Evolutionary conservation across 208 protist genomes (phyloP).

Genomic region (Trypanosomatidae sp.): DNA sequence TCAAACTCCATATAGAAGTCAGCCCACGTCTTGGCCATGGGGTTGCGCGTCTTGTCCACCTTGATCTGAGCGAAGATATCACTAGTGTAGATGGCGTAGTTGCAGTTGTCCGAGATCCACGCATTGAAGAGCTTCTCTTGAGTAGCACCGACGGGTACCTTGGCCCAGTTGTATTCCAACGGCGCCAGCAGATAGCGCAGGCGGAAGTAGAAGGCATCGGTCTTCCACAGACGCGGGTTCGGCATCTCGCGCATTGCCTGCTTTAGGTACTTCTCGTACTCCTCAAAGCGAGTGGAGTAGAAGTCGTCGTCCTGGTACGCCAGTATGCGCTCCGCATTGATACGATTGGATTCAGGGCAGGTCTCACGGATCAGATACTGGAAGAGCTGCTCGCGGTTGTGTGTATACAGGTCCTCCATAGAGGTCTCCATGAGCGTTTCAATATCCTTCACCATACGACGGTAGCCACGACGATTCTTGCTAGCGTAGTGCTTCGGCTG

Average conservation of each 20-base stretch:
- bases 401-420: constrained; percentile 91
- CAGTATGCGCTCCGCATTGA: constrained; percentile 81
- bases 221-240: constrained; percentile 90
- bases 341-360: constrained; percentile 85
- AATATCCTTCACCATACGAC: constrained; percentile 89
- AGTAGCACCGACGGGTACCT: constrained; percentile 65
- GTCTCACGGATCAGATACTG: constrained; percentile 89
- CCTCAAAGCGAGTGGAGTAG: constrained; percentile 88
- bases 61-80: constrained; percentile 58
- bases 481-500: constrained; percentile 90
- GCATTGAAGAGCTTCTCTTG: constrained; percentile 87
- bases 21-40: constrained; percentile 85
- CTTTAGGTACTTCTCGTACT: constrained; percentile 89
- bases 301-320: constrained; percentile 90
- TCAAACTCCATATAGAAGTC: constrained; percentile 89
- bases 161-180: constrained; percentile 91
- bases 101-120: constrained; percentile 83
- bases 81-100: constrained; percentile 86
- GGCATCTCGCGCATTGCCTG: constrained; percentile 90
- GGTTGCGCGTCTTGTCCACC: constrained; percentile 70
- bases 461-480: constrained; percentile 90
- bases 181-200: constrained; percentile 82
- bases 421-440: constrained; percentile 88
- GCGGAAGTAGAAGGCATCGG: constrained; percentile 91
- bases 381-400: constrained; percentile 87